phyloP scores from a whole-genome alignment of 75 land plant genomes.

The Adiantum capillusveneris region DNA sequence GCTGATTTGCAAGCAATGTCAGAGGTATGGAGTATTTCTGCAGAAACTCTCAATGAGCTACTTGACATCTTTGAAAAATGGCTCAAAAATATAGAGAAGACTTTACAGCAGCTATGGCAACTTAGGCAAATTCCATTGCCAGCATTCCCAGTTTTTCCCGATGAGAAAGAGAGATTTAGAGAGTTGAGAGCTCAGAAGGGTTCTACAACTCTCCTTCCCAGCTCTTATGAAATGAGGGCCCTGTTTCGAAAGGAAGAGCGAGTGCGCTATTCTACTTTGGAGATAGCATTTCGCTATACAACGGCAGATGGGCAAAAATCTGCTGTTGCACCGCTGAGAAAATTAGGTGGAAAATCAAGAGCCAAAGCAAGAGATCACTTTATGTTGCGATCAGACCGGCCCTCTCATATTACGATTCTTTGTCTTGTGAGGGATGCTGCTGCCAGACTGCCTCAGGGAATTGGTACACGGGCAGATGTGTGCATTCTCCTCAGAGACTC shows the following conservation, averaged over 20 bases:
- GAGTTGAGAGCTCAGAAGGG: constrained; percentile 37
- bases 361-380: constrained; percentile 33
- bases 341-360: constrained; percentile 24
- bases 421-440: constrained; percentile 40
- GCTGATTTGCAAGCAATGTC: constrained; percentile 6
- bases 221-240: constrained; percentile 28
- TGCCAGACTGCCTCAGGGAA: constrained; percentile 30
- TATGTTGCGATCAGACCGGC: constrained; percentile 33
- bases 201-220: constrained; percentile 23
- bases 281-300: constrained; percentile 30
- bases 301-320: constrained; percentile 27
- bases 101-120: constrained; percentile 27
- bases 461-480: constrained; percentile 34
- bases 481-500: constrained; percentile 32
- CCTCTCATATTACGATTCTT: constrained; percentile 30
- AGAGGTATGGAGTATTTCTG: constrained; percentile 30
- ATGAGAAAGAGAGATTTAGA: constrained; percentile 33
- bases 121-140: constrained; percentile 30
- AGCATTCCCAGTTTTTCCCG: constrained; percentile 11
- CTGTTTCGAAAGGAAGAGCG: constrained; percentile 26
- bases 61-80: constrained; percentile 28
- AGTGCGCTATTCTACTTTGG: constrained; percentile 25
- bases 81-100: constrained; percentile 29
- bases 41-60: constrained; percentile 17
- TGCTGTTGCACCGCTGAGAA: constrained; percentile 31